Evolutionary conservation across 208 protist species (phyloP).

Genomic region (Trypanosoma rangeli): DNA sequence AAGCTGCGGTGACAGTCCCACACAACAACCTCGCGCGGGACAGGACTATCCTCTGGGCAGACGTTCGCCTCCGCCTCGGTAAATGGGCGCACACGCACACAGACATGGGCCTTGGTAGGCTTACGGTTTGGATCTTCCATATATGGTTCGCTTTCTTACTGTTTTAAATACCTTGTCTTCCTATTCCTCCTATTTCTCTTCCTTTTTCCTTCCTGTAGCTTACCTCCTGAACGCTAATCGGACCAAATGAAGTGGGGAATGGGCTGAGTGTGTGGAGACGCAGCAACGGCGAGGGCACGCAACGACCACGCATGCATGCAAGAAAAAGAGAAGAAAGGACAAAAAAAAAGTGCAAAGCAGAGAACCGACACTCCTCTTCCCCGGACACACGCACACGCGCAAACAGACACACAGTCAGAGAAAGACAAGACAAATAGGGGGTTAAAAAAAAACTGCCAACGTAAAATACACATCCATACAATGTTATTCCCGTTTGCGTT

Average conservation of each 20-base stretch:
- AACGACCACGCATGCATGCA: background rate
- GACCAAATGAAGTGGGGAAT: background rate
- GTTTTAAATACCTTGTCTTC: slow-evolving; percentile 22
- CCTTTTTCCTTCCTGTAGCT: background rate
- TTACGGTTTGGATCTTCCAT: slow-evolving; percentile 20
- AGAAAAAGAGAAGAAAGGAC: background rate
- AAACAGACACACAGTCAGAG: background rate
- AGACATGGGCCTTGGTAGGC: slow-evolving; percentile 37
- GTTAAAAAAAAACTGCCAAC: too few relatives aligned
- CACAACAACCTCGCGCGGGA: slow-evolving; percentile 62
- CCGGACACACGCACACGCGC: too few relatives aligned
- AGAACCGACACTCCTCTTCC: background rate
- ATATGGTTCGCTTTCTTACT: background rate
- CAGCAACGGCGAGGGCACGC: background rate
- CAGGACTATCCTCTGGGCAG: slow-evolving; percentile 64
- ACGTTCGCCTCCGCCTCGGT: slow-evolving; percentile 57
- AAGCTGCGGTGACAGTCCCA: slow-evolving; percentile 60
- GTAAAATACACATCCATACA: background rate
- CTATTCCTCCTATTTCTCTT: slow-evolving; percentile 6
- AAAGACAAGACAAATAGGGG: background rate
- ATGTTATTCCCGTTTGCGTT: background rate
- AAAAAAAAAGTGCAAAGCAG: background rate
- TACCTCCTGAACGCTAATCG: background rate
- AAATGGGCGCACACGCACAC: slow-evolving; percentile 81
- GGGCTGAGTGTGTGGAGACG: background rate